Base-by-base conservation (phyloP, 306 rosid species). In the Vigna angularis region DNA sequence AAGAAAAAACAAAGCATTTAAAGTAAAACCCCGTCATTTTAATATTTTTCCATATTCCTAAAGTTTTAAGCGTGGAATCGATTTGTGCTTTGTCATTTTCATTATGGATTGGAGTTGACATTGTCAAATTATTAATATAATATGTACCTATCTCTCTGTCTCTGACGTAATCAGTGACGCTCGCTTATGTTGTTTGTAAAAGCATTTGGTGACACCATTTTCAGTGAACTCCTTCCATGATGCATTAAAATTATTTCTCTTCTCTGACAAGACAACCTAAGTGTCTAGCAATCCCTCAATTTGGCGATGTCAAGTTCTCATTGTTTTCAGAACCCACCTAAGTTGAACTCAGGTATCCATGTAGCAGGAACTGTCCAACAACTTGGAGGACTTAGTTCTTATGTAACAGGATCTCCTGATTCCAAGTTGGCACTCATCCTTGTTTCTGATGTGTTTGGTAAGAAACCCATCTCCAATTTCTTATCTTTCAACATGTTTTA, bases 341-440 rank as follows among this genome's bases (percentile, higher is more conserved):
- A n/a, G 50, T 53, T 79, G 30, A 79, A 75, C 83, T 78, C 87
- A 51, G 70, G 58, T 24, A 63, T 77, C 59, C 70, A 65, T 16
- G 86, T 79, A 69, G 63, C 8, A 18, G 90, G 90, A 38, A 78
- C 70, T 18, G 75, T 79, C 59, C 82, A 57, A 45, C 48, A 83
- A 44, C 63, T 89, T 28, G 91, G 81, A 64, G 84, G 91, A 16
- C 80, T 87, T 20, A 66, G 72, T 48, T 51, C 82, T 20, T 86
- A 89, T 66, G 55, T 86, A 63, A 87, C 81, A 9, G 88, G 93
- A 9, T 67, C 88, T 56, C 15, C 34, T 40, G 17, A 87, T 69
- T 90, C 86, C 66, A 80, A 80, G 52, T 78, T 72, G 32, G 90
- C 91, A 44, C 75, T 85, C 81, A 76, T 86, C 67, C 87, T 90